Evolutionary conservation across 768 basidiomycete genomes (phyloP).

Genomic region (Pilatotrama ljubarskyi): DNA sequence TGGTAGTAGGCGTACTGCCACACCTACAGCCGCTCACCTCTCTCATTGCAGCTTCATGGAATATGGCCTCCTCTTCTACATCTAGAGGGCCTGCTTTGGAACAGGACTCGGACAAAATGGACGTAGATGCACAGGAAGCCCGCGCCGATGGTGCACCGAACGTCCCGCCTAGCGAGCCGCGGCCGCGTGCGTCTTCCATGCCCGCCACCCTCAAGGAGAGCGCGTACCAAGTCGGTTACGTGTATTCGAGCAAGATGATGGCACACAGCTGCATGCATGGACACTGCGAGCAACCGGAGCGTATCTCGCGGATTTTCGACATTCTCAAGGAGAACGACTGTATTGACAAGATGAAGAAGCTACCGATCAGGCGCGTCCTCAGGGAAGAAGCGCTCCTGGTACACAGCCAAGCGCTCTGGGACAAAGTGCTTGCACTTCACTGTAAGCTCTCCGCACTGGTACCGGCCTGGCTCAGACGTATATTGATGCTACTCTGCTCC

Average conservation of each 20-base stretch:
- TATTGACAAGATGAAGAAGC: slow-evolving; percentile 69
- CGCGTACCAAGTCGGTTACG: slow-evolving; percentile 67
- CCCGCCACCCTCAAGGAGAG: slow-evolving; percentile 11
- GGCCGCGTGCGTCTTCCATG: slow-evolving; percentile 5
- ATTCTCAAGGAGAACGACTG: slow-evolving; percentile 60
- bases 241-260: slow-evolving; percentile 88
- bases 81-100: too few species aligned
- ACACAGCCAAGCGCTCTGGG: slow-evolving; percentile 90
- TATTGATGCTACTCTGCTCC: neutral
- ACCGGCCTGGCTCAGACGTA: too few species aligned
- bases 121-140: too few species aligned
- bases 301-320: slow-evolving; percentile 77
- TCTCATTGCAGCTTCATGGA: too few species aligned
- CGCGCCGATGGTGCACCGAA: too few species aligned
- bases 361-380: slow-evolving; percentile 73
- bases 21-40: too few species aligned
- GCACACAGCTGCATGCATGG: slow-evolving; percentile 69
- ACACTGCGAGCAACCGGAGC: slow-evolving; percentile 76
- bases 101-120: too few species aligned
- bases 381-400: slow-evolving; percentile 84
- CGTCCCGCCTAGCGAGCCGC: too few species aligned
- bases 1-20: too few species aligned
- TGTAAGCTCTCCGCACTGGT: slow-evolving; percentile 46
- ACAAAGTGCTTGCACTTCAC: slow-evolving; percentile 79
- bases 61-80: too few species aligned